Base-by-base conservation (phyloP, 768 basidiomycete genomes). In the Xerocomus potaroensis region DNA sequence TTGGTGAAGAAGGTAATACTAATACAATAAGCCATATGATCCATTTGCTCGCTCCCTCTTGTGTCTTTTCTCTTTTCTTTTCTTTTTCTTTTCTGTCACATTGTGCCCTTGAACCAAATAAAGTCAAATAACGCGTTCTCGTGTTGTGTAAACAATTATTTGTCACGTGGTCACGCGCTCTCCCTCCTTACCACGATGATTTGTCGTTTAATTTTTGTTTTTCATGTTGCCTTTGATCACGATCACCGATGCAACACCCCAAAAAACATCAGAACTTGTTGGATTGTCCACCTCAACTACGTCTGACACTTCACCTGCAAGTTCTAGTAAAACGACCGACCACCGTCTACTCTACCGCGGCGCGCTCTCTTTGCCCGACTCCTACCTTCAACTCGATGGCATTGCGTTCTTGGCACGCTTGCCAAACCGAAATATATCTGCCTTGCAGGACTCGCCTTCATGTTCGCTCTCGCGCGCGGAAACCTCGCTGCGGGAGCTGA, bases 321-420 rank as follows among this genome's bases (percentile, higher is more conserved):
- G 41, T 32, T 3, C n/a, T n/a, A n/a, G n/a, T n/a, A n/a, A 9
- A 23, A n/a, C 14, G 15, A 36, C 2, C 41, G n/a, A 34, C 7
- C 60, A 59, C 52, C 83, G 87, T 32, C 74, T 87, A 0, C 75
- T 90, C 21, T 90, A 87, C 58, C 81, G 87, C 41, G 87, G 87
- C 8, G 77, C 85, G 1, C 71, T 90, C 8, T 81, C 84, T 2
- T 63, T 89, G 0, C 83, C 84, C 6, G 87, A 87, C 56, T 89
- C 87, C 0, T 69, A 84, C 40, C 67, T 89, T 18, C 68, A 76
- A 3, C 77, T 90, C 27, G 87, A 90, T 56, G 87, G 87, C 6
- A 61, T 90, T 16, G 83, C 83, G 2, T 89, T 90, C 57, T 72
- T 76, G 3, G 73, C 78, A 1, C 72, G 71, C 1, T 60, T 81